Evolutionary conservation across 352 stramenopile genomes (phyloP), one percentile per base, ranked within the genome.

Genomic region (Pythium chondricola): DNA sequence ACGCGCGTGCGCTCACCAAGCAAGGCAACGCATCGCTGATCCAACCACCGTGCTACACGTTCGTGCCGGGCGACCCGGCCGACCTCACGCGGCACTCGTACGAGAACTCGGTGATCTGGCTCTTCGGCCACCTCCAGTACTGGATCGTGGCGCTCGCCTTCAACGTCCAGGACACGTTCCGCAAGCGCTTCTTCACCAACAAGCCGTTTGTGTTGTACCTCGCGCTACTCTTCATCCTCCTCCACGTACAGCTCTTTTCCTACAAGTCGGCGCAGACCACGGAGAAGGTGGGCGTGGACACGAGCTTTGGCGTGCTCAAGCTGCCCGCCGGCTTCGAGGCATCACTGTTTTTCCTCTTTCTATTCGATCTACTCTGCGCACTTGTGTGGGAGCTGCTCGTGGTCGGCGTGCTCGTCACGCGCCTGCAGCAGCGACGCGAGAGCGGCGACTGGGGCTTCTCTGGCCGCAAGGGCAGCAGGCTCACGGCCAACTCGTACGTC

Each of bases 61-160:
- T 85, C 25, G 47, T 71, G 6, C 61, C 77, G 0, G 74, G 70
- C 2, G 58, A 70, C 25, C 67, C 67, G 8, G 62, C 54, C 3
- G 71, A 87, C 26, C 44, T 88, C 26, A 91, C 76, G 16, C 58
- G 71, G 26, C 60, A 86, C 53, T 86, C 80, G 48, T 87, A 84
- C 61, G 80, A 91, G 47, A 83, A 86, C 68, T 81, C 63, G 42
- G 71, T 88, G 7, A 29, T 89, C 6, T 92, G 80, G 80, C 69
- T 85, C 25, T 86, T 88, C 32, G 80, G 80, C 1, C 77, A 92
- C 55, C 22, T 86, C 30, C 75, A 88, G 60, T 92, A 88, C 54
- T 84, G 73, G 66, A 71, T 88, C 48, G 71, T 81, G 7, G 80
- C 75, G 2, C 44, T 87, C 14, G 64, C 64, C 9, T 77, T 92